phyloP scores from a whole-genome alignment of 1,284 basidiomycete genomes.

The Singerocomus inundabilis region DNA sequence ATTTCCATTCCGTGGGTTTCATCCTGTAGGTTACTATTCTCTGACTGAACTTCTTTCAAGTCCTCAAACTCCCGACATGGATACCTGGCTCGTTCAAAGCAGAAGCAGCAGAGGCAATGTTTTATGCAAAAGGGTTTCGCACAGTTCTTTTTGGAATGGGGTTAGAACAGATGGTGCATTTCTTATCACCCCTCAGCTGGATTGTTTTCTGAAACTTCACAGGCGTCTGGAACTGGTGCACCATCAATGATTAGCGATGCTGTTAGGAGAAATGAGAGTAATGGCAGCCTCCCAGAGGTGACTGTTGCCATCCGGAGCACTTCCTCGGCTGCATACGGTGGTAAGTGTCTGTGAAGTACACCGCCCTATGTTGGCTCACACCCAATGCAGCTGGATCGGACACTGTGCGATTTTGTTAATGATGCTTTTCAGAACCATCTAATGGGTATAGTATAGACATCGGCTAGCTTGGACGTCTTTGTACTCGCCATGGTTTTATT shows the following conservation, averaged over 20 bases:
- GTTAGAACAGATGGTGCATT: conserved; percentile 25
- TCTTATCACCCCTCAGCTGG: neutral
- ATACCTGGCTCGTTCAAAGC: conserved; percentile 27
- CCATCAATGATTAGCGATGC: conserved; percentile 25
- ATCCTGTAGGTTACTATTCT: neutral
- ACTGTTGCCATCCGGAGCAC: conserved; percentile 19
- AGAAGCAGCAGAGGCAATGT: conserved; percentile 17
- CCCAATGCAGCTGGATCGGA: conserved; percentile 23
- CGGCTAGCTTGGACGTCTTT: conserved; percentile 44
- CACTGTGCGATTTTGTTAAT: conserved; percentile 18
- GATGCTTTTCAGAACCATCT: neutral
- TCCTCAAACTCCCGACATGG: conserved; percentile 28
- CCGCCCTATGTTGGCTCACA: conserved; percentile 1
- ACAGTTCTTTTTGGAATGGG: conserved; percentile 23
- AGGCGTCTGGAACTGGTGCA: conserved; percentile 18
- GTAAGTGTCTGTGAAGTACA: conserved; percentile 9
- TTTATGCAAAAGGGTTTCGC: conserved; percentile 24
- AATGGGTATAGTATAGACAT: conserved; percentile 36
- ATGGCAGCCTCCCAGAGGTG: conserved; percentile 19
- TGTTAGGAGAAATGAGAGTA: conserved; percentile 22
- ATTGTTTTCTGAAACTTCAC: neutral
- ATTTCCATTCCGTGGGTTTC: conserved; percentile 29
- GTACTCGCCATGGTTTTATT: conserved; percentile 51
- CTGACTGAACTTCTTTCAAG: conserved; percentile 11
- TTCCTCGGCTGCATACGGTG: conserved; percentile 28